These are phyloP conservation scores for Sisymbrium altissimum DNA, from an alignment of 345 rosid species.

Conservation along the genomic window DNA sequence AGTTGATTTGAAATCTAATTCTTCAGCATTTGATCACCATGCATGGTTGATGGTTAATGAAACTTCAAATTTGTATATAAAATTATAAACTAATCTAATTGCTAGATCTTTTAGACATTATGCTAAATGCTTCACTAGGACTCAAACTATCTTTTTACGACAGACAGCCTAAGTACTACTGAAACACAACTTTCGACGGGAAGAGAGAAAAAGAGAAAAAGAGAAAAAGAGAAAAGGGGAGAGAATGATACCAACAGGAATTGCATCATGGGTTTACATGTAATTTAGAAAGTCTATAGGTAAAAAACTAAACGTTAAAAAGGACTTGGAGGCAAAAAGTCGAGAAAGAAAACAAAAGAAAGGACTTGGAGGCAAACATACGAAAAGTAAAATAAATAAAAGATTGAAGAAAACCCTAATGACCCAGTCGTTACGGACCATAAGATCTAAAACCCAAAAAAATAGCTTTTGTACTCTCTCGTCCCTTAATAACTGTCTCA, in stretches of 20 bases:
- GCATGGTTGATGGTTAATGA: no score
- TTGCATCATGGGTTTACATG: background rate
- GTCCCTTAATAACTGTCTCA: background rate
- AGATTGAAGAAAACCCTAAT: conserved; percentile 24
- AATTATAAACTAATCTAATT: no score
- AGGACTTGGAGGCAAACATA: conserved; percentile 2
- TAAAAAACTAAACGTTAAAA: background rate
- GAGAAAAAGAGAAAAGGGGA: no score
- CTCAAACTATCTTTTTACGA: no score
- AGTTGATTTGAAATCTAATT: no score
- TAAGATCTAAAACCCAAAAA: conserved; percentile 10
- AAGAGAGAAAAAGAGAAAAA: no score
- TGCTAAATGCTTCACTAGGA: no score
- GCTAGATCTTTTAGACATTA: no score
- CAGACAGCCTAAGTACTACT: no score
- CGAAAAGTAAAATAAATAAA: background rate
- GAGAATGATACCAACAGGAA: background rate
- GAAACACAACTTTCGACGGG: no score
- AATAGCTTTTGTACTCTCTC: background rate
- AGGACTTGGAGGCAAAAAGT: background rate
- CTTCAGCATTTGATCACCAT: no score
- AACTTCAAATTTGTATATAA: no score
- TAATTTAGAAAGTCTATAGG: background rate
- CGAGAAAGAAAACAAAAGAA: background rate
- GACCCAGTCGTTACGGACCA: conserved; percentile 10